phyloP scores from a whole-genome alignment of 805 yeast genomes.

The Phaffomyces antillensis region DNA sequence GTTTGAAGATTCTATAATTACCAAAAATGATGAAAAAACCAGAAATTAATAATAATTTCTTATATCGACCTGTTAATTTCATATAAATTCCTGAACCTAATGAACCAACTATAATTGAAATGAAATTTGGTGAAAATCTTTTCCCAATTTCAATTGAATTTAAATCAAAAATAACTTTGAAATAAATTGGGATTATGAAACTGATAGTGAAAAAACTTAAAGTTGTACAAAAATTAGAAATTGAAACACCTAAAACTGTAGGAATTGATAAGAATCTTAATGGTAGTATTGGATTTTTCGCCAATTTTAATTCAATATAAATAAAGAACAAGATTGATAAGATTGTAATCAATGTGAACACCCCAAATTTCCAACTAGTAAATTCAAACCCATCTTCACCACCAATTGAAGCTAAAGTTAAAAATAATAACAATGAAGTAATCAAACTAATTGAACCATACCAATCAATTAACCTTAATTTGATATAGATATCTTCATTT shows the following conservation, averaged over 20 bases:
- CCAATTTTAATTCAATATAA: conserved; percentile 31
- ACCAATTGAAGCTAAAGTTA: conserved; percentile 47
- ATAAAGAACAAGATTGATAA: conserved; percentile 35
- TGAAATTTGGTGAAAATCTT: conserved; percentile 53
- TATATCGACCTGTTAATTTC: conserved; percentile 57
- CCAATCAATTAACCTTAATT: conserved; percentile 51
- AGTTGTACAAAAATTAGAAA: conserved; percentile 50
- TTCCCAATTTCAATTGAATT: conserved; percentile 52
- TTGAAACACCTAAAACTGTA: conserved; percentile 56
- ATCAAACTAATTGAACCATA: conserved; percentile 42
- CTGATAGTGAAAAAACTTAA: conserved; percentile 34
- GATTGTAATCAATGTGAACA: conserved; percentile 28
- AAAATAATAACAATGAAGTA: conserved; percentile 34
- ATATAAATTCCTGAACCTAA: conserved; percentile 58
- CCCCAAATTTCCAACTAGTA: conserved; percentile 25
- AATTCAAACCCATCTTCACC: conserved; percentile 38
- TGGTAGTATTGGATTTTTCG: conserved; percentile 58
- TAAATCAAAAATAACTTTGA: conserved; percentile 46
- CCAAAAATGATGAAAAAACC: conserved; percentile 42
- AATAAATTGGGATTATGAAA: conserved; percentile 58
- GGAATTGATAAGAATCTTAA: conserved; percentile 45
- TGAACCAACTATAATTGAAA: conserved; percentile 52
- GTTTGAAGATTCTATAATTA: conserved; percentile 27
- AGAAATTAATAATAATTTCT: conserved; percentile 35
- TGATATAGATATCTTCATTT: conserved; percentile 35